Base-by-base conservation (phyloP, 495 filamentous ascomycete species). In the Chaetomium tenue region DNA sequence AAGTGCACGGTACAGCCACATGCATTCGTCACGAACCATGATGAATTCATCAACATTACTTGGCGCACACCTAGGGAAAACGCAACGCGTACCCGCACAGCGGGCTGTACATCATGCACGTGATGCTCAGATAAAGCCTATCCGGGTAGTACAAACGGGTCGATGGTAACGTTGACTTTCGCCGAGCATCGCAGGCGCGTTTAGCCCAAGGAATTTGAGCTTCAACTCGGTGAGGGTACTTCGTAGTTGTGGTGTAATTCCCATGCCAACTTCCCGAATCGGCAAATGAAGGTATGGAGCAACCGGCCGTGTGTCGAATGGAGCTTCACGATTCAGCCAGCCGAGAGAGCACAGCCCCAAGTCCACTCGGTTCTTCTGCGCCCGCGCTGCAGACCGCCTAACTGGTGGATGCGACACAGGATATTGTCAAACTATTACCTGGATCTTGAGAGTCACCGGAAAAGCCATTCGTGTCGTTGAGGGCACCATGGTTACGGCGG, bases 101-200 rank as follows among this genome's bases (percentile, higher is more conserved):
- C 18, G 40, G 40, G 40, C 40, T 44, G 40, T 44, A 44, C 40
- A 44, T 30, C 28, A 30, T 37, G 33, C 33, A 37, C 33, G 11
- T 18, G 40, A 44, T 44, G 40, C 40, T 44, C 40, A 44, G 40
- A 44, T 15, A 5, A 18, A 44, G 40, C 40, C 13, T 18, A 44
- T 47, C 28, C 8, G 26, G 13, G 28, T 54, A 26, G 3, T 18
- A 54, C 52, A 37, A 37, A 37, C 52, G 28, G 52, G 9, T 20
- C 28, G 52, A 28, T 54, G 40, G 40, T 44, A 54, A 54, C 52
- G 28, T 54, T 33, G 52, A 33, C 52, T 54, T 7, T 54, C 52
- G 26, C 5, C 0, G 16, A 8, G 52, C 52, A 20, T 37, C 28
- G 16, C 52, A 6, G 20, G 40, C 16, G 40, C 13, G 16, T 44